These are phyloP conservation scores for Malus domestica DNA, from an alignment of 306 rosid species.

Conservation along the genomic window DNA sequence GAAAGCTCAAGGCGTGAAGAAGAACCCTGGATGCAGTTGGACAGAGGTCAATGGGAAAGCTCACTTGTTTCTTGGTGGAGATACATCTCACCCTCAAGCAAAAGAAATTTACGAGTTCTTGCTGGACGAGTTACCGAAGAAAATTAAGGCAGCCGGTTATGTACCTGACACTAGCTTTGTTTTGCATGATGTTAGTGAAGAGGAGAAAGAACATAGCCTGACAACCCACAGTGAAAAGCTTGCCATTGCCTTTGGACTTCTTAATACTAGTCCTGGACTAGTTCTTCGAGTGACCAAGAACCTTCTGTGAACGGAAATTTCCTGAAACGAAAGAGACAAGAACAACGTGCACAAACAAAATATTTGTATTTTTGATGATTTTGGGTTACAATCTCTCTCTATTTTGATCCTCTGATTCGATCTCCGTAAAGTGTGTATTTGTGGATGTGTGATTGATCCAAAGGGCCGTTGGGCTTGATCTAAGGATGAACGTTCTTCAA, in stretches of 20 bases:
- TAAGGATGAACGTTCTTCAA: too few relatives aligned
- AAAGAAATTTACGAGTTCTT: constrained; percentile 10
- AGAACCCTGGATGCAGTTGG: constrained; percentile 31
- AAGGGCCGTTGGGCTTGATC: too few relatives aligned
- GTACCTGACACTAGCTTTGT: constrained; percentile 19
- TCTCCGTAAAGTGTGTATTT: too few relatives aligned
- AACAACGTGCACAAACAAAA: too few relatives aligned
- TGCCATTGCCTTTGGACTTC: constrained; percentile 24
- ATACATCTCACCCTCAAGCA: constrained; percentile 18
- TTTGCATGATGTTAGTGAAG: constrained; percentile 27
- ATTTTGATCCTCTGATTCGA: too few relatives aligned
- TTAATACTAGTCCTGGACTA: constrained; percentile 13
- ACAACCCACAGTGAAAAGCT: constrained; percentile 25
- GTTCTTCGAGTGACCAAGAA: constrained; percentile 21
- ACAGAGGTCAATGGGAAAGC: constrained; percentile 19
- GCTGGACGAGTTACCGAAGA: constrained; percentile 13
- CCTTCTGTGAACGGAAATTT: too few relatives aligned
- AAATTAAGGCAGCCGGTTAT: constrained; percentile 19
- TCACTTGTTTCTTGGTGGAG: constrained; percentile 27
- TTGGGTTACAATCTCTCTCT: too few relatives aligned
- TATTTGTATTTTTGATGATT: too few relatives aligned
- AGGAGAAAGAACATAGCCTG: constrained; percentile 26
- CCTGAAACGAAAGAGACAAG: too few relatives aligned
- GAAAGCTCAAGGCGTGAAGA: constrained; percentile 17
- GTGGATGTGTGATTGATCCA: too few relatives aligned